Evolutionary conservation across 2,329 filamentous ascomycete genomes (phyloP).

Genomic region (Pseudogymnoascus sp.): DNA sequence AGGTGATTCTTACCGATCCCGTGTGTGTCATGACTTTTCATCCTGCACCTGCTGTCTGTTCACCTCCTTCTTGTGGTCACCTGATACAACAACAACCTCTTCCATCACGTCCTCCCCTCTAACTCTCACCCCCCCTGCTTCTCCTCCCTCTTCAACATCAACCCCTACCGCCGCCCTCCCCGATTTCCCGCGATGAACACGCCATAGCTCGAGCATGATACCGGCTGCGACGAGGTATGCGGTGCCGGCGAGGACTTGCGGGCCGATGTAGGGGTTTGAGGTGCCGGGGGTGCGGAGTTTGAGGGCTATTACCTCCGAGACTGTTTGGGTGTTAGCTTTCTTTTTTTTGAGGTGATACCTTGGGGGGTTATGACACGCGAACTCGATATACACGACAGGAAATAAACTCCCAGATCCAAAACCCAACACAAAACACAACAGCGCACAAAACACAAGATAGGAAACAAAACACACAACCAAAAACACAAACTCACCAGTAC

Average conservation of each 20-base stretch:
- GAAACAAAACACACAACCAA: constrained; percentile 28
- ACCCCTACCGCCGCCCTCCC: neutral
- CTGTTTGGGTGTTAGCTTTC: constrained; percentile 15
- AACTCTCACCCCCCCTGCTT: too few relatives aligned
- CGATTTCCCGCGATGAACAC: neutral
- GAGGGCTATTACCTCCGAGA: constrained; percentile 38
- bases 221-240: constrained; percentile 32
- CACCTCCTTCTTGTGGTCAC: neutral
- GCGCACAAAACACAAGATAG: too few relatives aligned
- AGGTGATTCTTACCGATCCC: neutral
- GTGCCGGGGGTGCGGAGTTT: constrained; percentile 30
- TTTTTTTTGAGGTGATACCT: too few relatives aligned
- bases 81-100: neutral
- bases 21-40: neutral
- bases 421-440: too few relatives aligned
- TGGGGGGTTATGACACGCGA: neutral
- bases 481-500: constrained; percentile 30
- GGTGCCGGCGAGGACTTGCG: constrained; percentile 35
- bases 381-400: neutral
- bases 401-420: neutral
- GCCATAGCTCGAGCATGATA: constrained; percentile 29
- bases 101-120: neutral
- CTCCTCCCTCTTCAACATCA: neutral
- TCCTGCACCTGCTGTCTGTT: neutral
- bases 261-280: constrained; percentile 32